Base-by-base conservation (phyloP, 208 protist species). In the Porcisia hertigi region DNA sequence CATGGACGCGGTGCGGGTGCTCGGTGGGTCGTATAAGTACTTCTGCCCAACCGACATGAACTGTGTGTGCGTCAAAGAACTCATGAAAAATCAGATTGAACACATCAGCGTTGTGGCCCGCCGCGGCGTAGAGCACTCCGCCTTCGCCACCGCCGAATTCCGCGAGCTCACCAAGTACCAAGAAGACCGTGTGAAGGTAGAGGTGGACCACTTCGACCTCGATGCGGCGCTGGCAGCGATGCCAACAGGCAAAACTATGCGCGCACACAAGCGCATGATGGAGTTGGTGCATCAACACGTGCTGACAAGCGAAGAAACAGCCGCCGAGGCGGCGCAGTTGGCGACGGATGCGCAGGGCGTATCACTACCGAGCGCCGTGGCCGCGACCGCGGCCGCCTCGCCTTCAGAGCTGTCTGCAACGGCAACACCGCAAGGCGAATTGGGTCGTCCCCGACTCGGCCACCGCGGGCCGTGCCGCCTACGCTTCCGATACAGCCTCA, bases 141-240 rank as follows among this genome's bases (percentile, higher is more conserved):
- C 97, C 41, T 99, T 98, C 75, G 97, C 98, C 18, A 98, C 94
- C 70, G 98, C 98, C 16, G 97, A 99, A 88, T 94, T 99, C 79
- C 92, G 98, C n/a, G 98, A 99, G 82, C 76, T 99, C 60, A 92
- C 90, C 25, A 87, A 81, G 43, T 93, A 86, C 58, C 88, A 96
- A 70, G 71, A 81, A 36, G 82, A 86, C 23, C 82, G 79, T 5
- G 89, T 96, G 30, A 89, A 83, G 71, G 91, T 96, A 16, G 62
- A 74, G 49, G 86, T 90, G 14, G 91, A 95, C 52, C 72, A 82
- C 12, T 97, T 98, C 72, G 80, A 90, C 45, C 72, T 94, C 55
- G 82, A 85, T 25, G 65, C 52, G 30, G 85, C 86, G 25, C 63
- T 89, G 4, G 77, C 75, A 16, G 75, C 76, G 23, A 67, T 73